Evolutionary conservation across 2,329 filamentous ascomycete genomes (phyloP).

Genomic region (Phoma sp.): DNA sequence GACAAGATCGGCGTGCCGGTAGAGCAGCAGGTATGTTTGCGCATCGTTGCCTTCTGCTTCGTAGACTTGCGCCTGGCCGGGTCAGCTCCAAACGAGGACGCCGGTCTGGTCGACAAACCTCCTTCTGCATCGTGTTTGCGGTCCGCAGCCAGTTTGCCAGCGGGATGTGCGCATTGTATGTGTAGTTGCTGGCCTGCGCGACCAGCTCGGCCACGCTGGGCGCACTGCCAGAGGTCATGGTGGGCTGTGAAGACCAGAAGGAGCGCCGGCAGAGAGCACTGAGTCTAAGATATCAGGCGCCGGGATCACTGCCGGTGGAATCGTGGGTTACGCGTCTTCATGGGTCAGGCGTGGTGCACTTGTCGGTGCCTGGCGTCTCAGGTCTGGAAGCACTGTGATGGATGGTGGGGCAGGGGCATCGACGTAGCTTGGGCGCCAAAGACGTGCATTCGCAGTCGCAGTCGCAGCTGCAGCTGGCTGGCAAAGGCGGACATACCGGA

Average conservation of each 20-base stretch:
- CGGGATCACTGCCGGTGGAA: conserved; percentile 29
- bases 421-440: conserved; percentile 23
- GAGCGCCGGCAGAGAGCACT: not conserved
- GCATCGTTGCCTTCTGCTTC: conserved; percentile 83
- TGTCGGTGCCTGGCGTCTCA: conserved; percentile 24
- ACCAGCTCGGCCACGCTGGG: conserved; percentile 82
- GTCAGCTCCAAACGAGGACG: conserved; percentile 3
- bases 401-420: conserved; percentile 43
- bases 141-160: conserved; percentile 83
- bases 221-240: conserved; percentile 36
- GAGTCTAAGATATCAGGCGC: not conserved
- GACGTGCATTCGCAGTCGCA: not conserved
- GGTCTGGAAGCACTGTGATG: conserved; percentile 30
- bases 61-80: conserved; percentile 76
- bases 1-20: conserved; percentile 85
- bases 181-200: conserved; percentile 76
- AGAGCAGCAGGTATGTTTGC: conserved; percentile 89
- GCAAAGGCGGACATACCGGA: too few species aligned
- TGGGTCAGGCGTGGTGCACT: conserved; percentile 22
- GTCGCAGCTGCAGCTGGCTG: not conserved
- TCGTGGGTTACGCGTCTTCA: conserved; percentile 35
- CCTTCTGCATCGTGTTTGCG: conserved; percentile 77
- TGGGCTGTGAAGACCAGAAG: conserved; percentile 4
- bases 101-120: conserved; percentile 62
- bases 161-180: conserved; percentile 77